A percentile compares a stretch with the other conserved stretches of the same genome.
These are phyloP conservation scores for Umbelopsis sp. DNA, from an alignment of 371 early-diverging fungal genomes.

Conservation along the genomic window DNA sequence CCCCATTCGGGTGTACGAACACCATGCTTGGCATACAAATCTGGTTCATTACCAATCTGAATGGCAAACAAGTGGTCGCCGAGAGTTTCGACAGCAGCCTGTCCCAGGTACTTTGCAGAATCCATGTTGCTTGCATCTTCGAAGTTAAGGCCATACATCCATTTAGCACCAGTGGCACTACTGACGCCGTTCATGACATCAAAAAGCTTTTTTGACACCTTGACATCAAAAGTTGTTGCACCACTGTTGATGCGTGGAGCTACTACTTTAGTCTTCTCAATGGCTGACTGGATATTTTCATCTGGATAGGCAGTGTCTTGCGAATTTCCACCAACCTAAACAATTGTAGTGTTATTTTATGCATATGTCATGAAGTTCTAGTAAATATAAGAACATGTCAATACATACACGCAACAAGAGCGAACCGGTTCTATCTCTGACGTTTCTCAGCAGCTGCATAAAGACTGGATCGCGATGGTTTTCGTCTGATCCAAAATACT, in stretches of 20 bases:
- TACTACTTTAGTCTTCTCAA: conserved; percentile 19
- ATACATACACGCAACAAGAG: conserved; percentile 22
- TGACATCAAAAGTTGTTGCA: conserved; percentile 21
- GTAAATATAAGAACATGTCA: neutral
- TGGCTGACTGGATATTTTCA: conserved; percentile 13
- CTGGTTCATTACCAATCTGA: conserved; percentile 27
- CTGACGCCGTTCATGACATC: conserved; percentile 21
- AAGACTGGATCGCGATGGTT: conserved; percentile 19
- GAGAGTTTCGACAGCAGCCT: conserved; percentile 15
- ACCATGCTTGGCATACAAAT: conserved; percentile 24
- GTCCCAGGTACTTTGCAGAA: conserved; percentile 17
- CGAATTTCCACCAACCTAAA: conserved; percentile 26
- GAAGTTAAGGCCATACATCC: conserved; percentile 27
- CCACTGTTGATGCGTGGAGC: conserved; percentile 19
- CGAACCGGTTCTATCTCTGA: conserved; percentile 22
- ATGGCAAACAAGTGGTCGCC: conserved; percentile 20
- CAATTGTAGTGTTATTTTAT: neutral
- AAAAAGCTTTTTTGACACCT: conserved; percentile 19
- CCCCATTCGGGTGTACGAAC: conserved; percentile 19
- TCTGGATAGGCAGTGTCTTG: conserved; percentile 24
- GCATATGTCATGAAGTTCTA: no score
- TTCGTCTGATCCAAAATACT: conserved; percentile 15
- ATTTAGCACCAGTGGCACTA: conserved; percentile 9
- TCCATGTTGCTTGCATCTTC: conserved; percentile 19
- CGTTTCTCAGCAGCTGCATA: conserved; percentile 22